Conservation (phyloP, 805 yeast genomes). For the Starmerella cellae region DNA sequence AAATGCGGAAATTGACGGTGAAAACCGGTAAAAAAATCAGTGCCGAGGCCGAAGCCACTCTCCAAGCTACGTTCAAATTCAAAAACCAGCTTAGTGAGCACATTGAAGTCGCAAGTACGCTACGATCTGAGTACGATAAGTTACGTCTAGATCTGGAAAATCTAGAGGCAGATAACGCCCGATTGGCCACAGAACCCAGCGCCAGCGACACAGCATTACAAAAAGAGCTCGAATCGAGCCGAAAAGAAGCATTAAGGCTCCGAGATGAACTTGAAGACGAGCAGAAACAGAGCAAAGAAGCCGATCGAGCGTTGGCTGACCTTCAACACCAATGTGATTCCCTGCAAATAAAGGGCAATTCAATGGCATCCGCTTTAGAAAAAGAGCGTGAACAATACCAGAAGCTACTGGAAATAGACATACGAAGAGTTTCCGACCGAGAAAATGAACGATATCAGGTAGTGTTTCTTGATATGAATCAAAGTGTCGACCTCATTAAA, state of each 20-base stretch:
- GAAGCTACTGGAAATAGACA: background rate
- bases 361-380: background rate
- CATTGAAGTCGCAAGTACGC: background rate
- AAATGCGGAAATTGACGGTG: background rate
- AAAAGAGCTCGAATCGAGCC: background rate
- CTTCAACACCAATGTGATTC: background rate
- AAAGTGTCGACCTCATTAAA: background rate
- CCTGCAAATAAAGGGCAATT: too few relatives aligned
- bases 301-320: background rate
- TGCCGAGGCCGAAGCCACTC: slow-evolving; percentile 1
- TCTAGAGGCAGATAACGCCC: slow-evolving; percentile 1
- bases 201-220: background rate
- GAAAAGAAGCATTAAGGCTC: background rate
- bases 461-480: background rate
- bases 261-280: background rate
- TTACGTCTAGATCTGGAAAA: background rate
- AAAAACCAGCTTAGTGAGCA: background rate
- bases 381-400: background rate
- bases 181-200: background rate
- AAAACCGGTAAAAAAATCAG: background rate
- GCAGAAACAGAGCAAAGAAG: background rate
- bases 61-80: slow-evolving; percentile 1
- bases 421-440: background rate
- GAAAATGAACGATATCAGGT: background rate
- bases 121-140: slow-evolving; percentile 1